Evolutionary conservation across 768 basidiomycete species (phyloP).

Genomic region (Russula earlei): DNA sequence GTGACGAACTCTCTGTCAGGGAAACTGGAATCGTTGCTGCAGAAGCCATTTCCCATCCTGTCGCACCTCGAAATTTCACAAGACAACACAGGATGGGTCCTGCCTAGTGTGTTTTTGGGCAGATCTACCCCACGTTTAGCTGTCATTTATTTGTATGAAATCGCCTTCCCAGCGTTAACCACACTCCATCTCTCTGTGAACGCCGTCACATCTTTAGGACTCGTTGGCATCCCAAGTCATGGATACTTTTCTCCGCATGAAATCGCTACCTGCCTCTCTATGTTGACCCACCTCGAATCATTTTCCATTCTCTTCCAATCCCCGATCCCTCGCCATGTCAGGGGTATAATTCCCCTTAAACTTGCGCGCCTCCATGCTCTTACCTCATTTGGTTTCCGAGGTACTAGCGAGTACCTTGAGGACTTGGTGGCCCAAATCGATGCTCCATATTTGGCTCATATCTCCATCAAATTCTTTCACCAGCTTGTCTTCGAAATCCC

Average conservation of each 20-base stretch:
- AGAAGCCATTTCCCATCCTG: not conserved
- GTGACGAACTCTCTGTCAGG: not conserved
- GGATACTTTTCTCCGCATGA: not conserved
- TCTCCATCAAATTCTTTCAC: not conserved
- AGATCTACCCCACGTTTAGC: not conserved
- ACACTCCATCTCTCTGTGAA: not conserved
- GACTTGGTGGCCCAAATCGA: not conserved
- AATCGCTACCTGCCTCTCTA: not conserved
- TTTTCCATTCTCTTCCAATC: not conserved
- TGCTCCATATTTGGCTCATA: not conserved
- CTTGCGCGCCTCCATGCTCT: not conserved
- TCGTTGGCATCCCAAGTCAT: not conserved
- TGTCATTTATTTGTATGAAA: not conserved
- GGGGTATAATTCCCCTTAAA: not conserved
- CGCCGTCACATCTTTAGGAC: not conserved
- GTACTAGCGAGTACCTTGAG: not conserved
- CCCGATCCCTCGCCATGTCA: not conserved
- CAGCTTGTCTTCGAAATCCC: not conserved
- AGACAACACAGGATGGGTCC: not conserved
- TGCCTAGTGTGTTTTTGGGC: not conserved
- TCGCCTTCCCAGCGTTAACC: not conserved
- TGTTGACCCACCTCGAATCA: not conserved
- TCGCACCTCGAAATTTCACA: not conserved
- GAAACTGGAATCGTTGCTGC: not conserved
- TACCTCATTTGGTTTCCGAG: not conserved